Evolutionary conservation across 768 basidiomycete genomes (phyloP), one percentile per base, ranked within the genome.

Genomic region (Mycena belliarum): DNA sequence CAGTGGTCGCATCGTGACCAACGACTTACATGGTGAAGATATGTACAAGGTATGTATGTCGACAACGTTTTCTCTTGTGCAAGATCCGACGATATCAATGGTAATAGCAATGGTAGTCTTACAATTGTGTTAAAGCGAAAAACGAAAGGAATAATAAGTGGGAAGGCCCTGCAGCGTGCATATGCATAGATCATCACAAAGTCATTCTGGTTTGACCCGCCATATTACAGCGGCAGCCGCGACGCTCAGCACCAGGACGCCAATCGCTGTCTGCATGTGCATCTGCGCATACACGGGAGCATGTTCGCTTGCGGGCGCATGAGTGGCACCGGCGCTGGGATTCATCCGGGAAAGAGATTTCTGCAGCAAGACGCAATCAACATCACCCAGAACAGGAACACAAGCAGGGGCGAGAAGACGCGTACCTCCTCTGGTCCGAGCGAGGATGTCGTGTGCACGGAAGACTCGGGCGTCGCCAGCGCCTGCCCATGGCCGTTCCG

Each of bases 191-290:
- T 28, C 55, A 50, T 49, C 38, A 43, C 58, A 51, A 6, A n/a
- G 18, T n/a, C 40, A 63, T 57, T 63, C 58, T 41, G 62, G 66
- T 49, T 83, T 84, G 26, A 88, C 84, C 60, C 85, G 79, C 86
- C 87, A 89, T 65, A 88, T 72, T 48, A 91, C 88, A 8, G 87
- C 88, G 14, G 82, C 86, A 3, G 89, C 86, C 4, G 86, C 87
- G 9, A 88, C 81, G 48, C 85, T 78, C 26, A 91, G 70, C 5
- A 91, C 78, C 18, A 89, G 68, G 9, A 89, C 82, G 6, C 87
- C 87, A 4, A 87, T 70, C 6, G 84, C 86, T 2, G 87, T 79
- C 55, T 80, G 79, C 63, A 84, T 63, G 73, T 76, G 76, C 40
- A 79, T 67, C 55, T n/a, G 37, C n/a, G n/a, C n/a, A n/a, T n/a